These are phyloP conservation scores for Botryosphaeria agaves DNA, from an alignment of 2,329 filamentous ascomycete species.

Conservation along the genomic window DNA sequence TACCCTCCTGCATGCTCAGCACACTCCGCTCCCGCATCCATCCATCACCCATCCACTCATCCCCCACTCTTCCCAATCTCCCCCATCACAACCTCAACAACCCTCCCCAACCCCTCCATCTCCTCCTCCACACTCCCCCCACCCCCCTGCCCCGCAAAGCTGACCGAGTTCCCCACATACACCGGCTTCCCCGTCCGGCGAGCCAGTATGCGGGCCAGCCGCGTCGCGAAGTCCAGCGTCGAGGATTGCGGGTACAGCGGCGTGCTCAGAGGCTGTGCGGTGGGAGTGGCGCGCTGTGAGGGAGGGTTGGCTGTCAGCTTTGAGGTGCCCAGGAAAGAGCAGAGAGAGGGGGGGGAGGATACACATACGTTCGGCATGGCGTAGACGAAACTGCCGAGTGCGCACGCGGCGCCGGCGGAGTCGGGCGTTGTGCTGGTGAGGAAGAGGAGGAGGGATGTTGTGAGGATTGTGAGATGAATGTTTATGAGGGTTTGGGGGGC, in stretches of 20 bases:
- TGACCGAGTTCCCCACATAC: slow-evolving; percentile 85
- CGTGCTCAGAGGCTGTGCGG: slow-evolving; percentile 53
- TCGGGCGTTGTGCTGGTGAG: slow-evolving; percentile 36
- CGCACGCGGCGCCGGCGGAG: slow-evolving; percentile 16
- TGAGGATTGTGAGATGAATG: slow-evolving; percentile 37
- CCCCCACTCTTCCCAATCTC: slow-evolving; percentile 22
- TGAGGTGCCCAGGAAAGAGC: slow-evolving; percentile 27
- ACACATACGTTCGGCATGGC: slow-evolving; percentile 74
- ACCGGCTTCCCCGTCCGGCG: slow-evolving; percentile 53
- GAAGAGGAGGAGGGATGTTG: slow-evolving; percentile 37
- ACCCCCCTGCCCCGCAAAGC: slow-evolving; percentile 53
- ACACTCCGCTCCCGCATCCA: too few relatives aligned
- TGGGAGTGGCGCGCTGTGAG: slow-evolving; percentile 22
- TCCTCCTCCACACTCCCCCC: slow-evolving; percentile 82
- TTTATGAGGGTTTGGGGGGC: slow-evolving; percentile 40
- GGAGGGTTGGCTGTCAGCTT: slow-evolving; percentile 6
- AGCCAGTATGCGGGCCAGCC: slow-evolving; percentile 71
- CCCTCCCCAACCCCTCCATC: slow-evolving; percentile 67
- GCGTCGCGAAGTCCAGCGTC: slow-evolving; percentile 72
- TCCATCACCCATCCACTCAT: background rate
- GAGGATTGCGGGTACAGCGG: slow-evolving; percentile 58
- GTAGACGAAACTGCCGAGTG: slow-evolving; percentile 82
- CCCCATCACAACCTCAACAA: slow-evolving; percentile 51
- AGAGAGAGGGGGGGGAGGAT: background rate
- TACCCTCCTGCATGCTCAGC: too few relatives aligned